Evolutionary conservation across 768 basidiomycete genomes (phyloP), one percentile per base, ranked within the genome.

Genomic region (Naganishia vaughanmartiniae): DNA sequence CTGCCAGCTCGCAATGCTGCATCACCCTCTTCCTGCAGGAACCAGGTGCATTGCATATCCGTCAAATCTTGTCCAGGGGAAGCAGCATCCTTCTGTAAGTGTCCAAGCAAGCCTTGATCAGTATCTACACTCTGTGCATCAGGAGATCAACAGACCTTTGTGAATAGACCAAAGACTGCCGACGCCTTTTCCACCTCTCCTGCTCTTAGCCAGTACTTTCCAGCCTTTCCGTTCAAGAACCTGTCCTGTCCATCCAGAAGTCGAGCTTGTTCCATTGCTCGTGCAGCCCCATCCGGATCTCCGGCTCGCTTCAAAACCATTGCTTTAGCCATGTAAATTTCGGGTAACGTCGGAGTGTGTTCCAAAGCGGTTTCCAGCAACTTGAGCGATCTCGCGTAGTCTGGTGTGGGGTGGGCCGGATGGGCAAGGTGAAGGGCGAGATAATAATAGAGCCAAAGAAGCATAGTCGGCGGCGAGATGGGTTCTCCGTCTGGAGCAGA

Each of bases 401-500:
- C 74, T 11, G 75, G 78, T 21, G 74, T 70, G 15, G 74, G 78
- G 46, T 79, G 74, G 21, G 76, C 74, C 30, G 83, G 83, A 48
- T 85, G 83, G 0, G 84, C 84, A 1, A 91, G 83, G 77, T 85
- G 86, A 0, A 95, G 92, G 0, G 93, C 89, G 60, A 98, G 88
- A 84, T 90, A 96, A 83, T 95, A 98, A 46, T 97, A 86, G 12
- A 90, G 89, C 96, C 96, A 99, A 14, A 98, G 86, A 75, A 95
- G 90, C 19, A 87, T 88, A 4, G 92, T 88, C 0, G 95, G 93
- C 10, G 86, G 83, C 54, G 89, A 88, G 31, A 83, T 73, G 0
- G 77, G 60, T 31, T 77, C 79, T 73, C 77, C 56, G 33, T 77
- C 77, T 75, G 69, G 19, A 19, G 60, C 17, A 33, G 39, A 46